Base-by-base conservation (phyloP, 2,329 filamentous ascomycete genomes). In the Ilyonectria robusta region DNA sequence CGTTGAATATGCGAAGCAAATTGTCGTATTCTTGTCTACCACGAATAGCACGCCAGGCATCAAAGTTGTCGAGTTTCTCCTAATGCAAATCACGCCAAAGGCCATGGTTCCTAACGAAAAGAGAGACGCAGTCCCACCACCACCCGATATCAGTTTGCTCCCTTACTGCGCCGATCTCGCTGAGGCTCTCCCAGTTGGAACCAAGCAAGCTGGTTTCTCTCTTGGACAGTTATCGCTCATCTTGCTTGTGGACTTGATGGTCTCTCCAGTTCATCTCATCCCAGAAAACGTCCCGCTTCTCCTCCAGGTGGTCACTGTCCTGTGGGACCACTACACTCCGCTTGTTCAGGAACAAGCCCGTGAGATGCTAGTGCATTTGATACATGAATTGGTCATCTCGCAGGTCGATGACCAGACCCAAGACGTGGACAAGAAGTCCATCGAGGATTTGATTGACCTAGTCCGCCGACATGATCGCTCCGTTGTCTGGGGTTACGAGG, bases 241-340 rank as follows among this genome's bases (percentile, higher is more conserved):
- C 62, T 85, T 99, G 62, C 87, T 99, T 2, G 97, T 99, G 6
- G 97, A 99, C 79, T 85, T 99, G 47, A 97, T 99, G 89, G 95
- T 99, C 11, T 93, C 95, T 10, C 95, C 96, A 0, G 91, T 97
- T 40, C 91, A 94, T 58, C 85, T 98, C 17, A 87, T 89, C 2
- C 86, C 90, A 19, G 94, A 97, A 53, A 93, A 93, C 73, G 88
- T 98, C 3, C 94, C 95, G 1, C 88, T 97, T 29, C 84, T 99
- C 21, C 84, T 99, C 15, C 96, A 99, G 79, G 93, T 97, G 9
- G 92, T 98, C 6, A 91, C 95, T 13, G 94, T 98, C 4, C 87
- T 98, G 2, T 99, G 96, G 96, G 97, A 99, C 78, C 95, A 98
- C 76, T 98, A 99, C 76, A 97, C 94, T 1, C 91, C 94, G 3